Percentiles rank a stretch among this genome's conserved stretches.
These are phyloP conservation scores for Fragilaria crotonensis DNA, from an alignment of 108 stramenopile species.

Conservation along the genomic window DNA sequence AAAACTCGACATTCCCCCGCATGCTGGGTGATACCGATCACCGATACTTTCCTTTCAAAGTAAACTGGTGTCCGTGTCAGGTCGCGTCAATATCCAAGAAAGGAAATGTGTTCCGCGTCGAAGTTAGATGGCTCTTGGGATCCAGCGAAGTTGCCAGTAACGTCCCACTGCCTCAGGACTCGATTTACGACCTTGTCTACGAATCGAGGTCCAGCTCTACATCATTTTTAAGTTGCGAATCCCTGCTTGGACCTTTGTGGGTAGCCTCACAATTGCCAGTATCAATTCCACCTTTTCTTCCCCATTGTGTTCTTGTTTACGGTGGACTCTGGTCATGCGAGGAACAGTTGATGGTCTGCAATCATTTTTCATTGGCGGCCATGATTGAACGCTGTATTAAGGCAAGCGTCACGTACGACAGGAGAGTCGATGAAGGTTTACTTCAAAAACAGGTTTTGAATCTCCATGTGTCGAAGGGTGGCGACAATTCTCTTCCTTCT, in stretches of 20 bases:
- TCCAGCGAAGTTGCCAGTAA: not conserved
- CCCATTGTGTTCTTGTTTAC: not conserved
- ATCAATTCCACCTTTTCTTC: not conserved
- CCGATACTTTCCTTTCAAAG: conserved; percentile 22
- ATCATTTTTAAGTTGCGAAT: not conserved
- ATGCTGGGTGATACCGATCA: conserved; percentile 1
- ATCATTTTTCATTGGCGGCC: too few species aligned
- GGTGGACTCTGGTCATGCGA: too few species aligned
- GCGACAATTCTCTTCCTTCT: too few species aligned
- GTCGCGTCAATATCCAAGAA: conserved; percentile 27
- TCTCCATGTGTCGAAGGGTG: too few species aligned
- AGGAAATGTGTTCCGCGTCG: conserved; percentile 9
- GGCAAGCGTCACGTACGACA: too few species aligned
- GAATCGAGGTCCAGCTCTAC: not conserved
- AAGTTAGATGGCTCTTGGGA: conserved; percentile 27
- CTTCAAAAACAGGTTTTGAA: too few species aligned
- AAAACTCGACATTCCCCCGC: not conserved
- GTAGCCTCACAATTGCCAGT: not conserved
- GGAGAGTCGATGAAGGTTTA: too few species aligned
- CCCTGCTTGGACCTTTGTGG: not conserved
- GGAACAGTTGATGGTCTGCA: too few species aligned
- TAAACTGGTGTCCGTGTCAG: conserved; percentile 33
- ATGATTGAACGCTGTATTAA: too few species aligned
- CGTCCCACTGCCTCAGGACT: not conserved
- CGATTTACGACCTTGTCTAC: not conserved